Evolutionary conservation across 1,139 yeast genomes (phyloP).

Genomic region (Torulaspora globosa): DNA sequence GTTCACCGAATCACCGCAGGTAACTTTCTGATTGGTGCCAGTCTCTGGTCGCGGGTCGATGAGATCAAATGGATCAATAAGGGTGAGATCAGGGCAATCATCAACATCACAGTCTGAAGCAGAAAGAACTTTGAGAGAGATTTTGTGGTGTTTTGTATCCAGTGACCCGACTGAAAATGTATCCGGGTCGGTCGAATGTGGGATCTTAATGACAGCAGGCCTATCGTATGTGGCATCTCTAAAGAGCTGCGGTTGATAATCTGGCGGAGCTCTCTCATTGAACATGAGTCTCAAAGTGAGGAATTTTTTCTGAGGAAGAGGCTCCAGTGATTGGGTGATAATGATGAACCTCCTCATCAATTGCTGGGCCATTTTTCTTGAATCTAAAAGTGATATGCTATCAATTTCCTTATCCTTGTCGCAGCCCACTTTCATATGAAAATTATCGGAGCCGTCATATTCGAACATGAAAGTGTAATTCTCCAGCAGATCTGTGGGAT

Average conservation of each 20-base stretch:
- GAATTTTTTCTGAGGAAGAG: slow-evolving; percentile 45
- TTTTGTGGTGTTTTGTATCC: slow-evolving; percentile 29
- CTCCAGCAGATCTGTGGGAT: slow-evolving; percentile 44
- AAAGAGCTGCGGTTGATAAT: slow-evolving; percentile 48
- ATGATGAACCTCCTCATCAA: slow-evolving; percentile 48
- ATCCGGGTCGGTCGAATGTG: slow-evolving; percentile 22
- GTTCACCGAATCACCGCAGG: slow-evolving; percentile 9
- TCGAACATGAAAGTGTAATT: slow-evolving; percentile 48
- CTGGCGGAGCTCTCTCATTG: slow-evolving; percentile 44
- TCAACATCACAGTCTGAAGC: slow-evolving; percentile 21
- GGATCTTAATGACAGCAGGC: slow-evolving; percentile 33
- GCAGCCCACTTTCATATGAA: slow-evolving; percentile 30
- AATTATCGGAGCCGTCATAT: slow-evolving; percentile 36
- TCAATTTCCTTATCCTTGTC: slow-evolving; percentile 24
- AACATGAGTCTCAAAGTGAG: slow-evolving; percentile 47
- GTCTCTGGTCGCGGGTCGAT: slow-evolving; percentile 5
- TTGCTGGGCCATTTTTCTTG: slow-evolving; percentile 44
- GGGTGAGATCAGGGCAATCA: slow-evolving; percentile 13
- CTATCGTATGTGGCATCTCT: slow-evolving; percentile 42
- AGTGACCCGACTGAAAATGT: slow-evolving; percentile 29
- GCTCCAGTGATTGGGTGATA: slow-evolving; percentile 49
- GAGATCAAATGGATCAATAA: slow-evolving; percentile 37
- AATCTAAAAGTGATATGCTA: slow-evolving; percentile 32
- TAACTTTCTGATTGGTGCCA: background rate
- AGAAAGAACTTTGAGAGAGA: slow-evolving; percentile 27